Evolutionary conservation across 2,329 filamentous ascomycete genomes (phyloP).

Genomic region (Chrysoporthe deuterocubensis): DNA sequence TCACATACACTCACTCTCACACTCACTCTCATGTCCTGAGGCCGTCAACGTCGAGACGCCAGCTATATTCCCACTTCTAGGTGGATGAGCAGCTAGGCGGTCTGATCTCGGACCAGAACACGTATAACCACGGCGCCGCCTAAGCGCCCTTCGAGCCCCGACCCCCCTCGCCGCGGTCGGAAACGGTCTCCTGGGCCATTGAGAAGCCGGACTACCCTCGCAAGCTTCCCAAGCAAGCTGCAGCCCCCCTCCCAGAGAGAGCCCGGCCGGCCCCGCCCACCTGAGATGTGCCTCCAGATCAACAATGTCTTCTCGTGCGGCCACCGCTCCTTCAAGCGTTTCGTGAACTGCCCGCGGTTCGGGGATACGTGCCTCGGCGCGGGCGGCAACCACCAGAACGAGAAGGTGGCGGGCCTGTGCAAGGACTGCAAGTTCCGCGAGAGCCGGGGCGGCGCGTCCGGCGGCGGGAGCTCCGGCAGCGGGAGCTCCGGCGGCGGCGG

Average conservation of each 20-base stretch:
- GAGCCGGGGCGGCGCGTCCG: constrained; percentile 9
- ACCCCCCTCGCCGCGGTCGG: no score
- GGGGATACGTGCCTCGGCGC: constrained; percentile 34
- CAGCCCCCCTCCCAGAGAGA: neutral
- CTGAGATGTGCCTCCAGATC: constrained; percentile 34
- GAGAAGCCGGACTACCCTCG: neutral
- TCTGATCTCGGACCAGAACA: neutral
- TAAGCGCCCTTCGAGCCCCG: no score
- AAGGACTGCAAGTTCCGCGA: constrained; percentile 31
- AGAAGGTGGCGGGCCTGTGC: constrained; percentile 29
- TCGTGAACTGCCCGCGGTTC: constrained; percentile 34
- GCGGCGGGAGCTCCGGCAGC: constrained; percentile 25
- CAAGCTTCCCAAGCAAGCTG: no score
- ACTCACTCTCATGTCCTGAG: neutral
- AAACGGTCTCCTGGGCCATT: no score
- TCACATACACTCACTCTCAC: neutral
- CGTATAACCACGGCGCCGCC: no score
- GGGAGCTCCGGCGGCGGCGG: constrained; percentile 22
- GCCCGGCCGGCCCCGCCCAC: neutral
- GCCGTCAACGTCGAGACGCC: neutral
- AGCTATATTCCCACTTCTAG: constrained; percentile 7
- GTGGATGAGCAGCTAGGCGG: neutral
- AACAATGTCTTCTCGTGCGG: constrained; percentile 34
- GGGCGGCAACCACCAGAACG: constrained; percentile 31
- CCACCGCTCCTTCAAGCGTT: constrained; percentile 34